Evolutionary conservation across 768 basidiomycete species (phyloP).

Genomic region (Zangia roseola): DNA sequence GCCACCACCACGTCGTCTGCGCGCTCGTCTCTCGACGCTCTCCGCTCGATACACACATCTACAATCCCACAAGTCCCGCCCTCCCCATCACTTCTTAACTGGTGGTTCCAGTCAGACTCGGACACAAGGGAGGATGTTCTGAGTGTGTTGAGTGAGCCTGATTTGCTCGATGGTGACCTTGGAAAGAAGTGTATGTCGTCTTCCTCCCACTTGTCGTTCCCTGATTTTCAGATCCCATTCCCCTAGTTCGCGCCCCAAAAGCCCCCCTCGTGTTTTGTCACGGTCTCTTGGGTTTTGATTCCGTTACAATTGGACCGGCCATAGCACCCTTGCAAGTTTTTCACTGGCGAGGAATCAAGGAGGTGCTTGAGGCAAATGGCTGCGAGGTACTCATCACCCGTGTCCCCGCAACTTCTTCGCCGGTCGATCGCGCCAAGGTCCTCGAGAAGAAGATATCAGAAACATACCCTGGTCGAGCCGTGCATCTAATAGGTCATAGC

Average conservation of each 20-base stretch:
- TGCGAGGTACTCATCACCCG: slow-evolving; percentile 89
- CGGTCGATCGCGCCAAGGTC: slow-evolving; percentile 85
- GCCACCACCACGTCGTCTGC: slow-evolving; percentile 26
- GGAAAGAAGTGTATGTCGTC: slow-evolving; percentile 59
- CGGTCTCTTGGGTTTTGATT: slow-evolving; percentile 88
- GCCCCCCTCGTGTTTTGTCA: slow-evolving; percentile 95
- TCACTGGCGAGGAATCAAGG: slow-evolving; percentile 96
- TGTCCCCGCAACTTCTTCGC: slow-evolving; percentile 90
- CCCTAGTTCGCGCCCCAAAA: slow-evolving; percentile 68
- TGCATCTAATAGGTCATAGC: slow-evolving; percentile 87
- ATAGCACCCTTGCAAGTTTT: slow-evolving; percentile 82
- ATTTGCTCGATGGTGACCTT: slow-evolving; percentile 39
- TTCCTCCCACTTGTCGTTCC: slow-evolving; percentile 1
- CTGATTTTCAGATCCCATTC: background rate
- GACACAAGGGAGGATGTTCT: slow-evolving; percentile 41
- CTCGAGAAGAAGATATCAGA: slow-evolving; percentile 81
- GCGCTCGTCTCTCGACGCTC: slow-evolving; percentile 56
- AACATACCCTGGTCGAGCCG: slow-evolving; percentile 74
- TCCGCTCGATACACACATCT: slow-evolving; percentile 44
- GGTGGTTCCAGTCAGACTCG: slow-evolving; percentile 53
- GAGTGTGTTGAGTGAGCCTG: slow-evolving; percentile 49
- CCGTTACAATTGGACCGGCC: slow-evolving; percentile 72
- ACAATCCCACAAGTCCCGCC: slow-evolving; percentile 27
- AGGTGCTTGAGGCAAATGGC: slow-evolving; percentile 86
- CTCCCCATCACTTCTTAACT: slow-evolving; percentile 29